Base-by-base conservation (phyloP, 805 yeast species). In the Nakazawaea siamensis region DNA sequence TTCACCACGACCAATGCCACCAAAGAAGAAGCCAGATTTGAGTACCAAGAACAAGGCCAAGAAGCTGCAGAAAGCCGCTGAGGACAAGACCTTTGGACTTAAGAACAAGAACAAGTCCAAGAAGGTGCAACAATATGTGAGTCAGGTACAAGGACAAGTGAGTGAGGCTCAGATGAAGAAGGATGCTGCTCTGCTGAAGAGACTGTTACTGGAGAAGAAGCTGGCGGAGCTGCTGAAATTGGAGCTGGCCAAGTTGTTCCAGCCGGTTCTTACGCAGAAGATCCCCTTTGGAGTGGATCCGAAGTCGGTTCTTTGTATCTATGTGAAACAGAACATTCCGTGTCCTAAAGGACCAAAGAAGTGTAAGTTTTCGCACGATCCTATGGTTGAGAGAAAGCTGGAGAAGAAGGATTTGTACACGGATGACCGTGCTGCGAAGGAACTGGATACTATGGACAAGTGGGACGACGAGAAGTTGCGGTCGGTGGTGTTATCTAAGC, bases 271-370 rank as follows among this genome's bases (percentile, higher is more conserved):
- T 36, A 68, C 65, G 30, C 97, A 85, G 56, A 86, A 85, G 54
- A 84, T 90, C 21, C 95, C 96, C 27, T 87, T 90, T 51, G 98
- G 98, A 35, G 97, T 87, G 40, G 97, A 92, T 61, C 98, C 98
- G 36, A 90, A 92, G 62, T 76, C 95, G 1, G 81, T 92, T 24
- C 60, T 92, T 15, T 92, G 98, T 73, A 83, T 84, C 39, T 77
- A 76, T 58, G 90, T 86, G 75, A 92, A 80, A 60, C 75, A 80
- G 46, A 69, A 71, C 27, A 86, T 95, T 18, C 68, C 69, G 33
- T 92, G 98, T 73, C 75, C 79, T 45, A 81, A 81, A 55, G 92
- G 92, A 26, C 55, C 62, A 24, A 69, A 73, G 50, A 72, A 71
- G 52, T 92, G 98, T 76, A 92, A 88, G 58, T 92, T 88, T 62